Evolutionary conservation across 192 early-diverging fungal species (phyloP).

Genomic region (Coemansia sp.): DNA sequence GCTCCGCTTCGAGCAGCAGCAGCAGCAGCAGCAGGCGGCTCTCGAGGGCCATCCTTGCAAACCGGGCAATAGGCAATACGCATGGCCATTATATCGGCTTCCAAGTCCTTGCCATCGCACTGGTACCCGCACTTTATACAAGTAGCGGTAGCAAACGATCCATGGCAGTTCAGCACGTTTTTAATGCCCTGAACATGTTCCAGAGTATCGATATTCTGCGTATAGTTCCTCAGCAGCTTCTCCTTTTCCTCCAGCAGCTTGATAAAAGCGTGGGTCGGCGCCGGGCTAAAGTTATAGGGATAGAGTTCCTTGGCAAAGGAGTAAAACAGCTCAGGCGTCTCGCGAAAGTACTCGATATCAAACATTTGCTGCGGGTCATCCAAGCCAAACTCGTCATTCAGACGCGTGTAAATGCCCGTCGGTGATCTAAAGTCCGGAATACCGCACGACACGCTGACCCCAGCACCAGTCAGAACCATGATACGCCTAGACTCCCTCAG

Average conservation of each 20-base stretch:
- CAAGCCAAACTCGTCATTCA: constrained; percentile 83
- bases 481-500: constrained; percentile 64
- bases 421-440: constrained; percentile 97
- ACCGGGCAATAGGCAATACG: constrained; percentile 73
- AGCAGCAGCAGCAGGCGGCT: neutral
- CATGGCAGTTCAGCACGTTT: constrained; percentile 86
- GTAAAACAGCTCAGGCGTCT: constrained; percentile 88
- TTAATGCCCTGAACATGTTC: constrained; percentile 85
- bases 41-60: constrained; percentile 51
- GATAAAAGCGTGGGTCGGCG: constrained; percentile 83
- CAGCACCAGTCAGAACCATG: constrained; percentile 89
- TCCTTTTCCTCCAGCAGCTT: constrained; percentile 82
- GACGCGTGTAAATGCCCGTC: constrained; percentile 84
- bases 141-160: constrained; percentile 92
- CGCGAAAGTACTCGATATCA: constrained; percentile 87
- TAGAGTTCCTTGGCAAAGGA: constrained; percentile 93
- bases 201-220: constrained; percentile 96
- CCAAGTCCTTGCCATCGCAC: constrained; percentile 74
- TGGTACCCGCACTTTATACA: constrained; percentile 83
- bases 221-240: constrained; percentile 90
- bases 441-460: constrained; percentile 84
- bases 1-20: neutral
- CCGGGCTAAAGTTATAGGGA: constrained; percentile 84
- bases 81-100: constrained; percentile 74
- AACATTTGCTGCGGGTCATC: constrained; percentile 96